Percentiles rank a stretch among this genome's conserved stretches.
These are phyloP conservation scores for Podospora fimiseda DNA, from an alignment of 495 filamentous ascomycete species.

Conservation along the genomic window DNA sequence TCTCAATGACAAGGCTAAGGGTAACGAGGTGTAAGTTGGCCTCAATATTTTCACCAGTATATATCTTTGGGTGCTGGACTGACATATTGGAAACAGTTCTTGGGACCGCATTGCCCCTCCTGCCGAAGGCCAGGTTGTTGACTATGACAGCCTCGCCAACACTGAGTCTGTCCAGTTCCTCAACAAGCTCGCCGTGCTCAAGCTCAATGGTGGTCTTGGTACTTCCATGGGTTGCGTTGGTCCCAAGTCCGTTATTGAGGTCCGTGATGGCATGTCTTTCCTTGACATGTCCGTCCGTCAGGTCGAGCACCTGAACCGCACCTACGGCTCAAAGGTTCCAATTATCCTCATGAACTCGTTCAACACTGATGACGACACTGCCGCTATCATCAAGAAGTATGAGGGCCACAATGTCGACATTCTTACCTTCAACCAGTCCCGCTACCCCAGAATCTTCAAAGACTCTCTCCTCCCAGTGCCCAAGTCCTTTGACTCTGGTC, in stretches of 20 bases:
- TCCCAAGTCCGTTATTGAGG: slow-evolving; percentile 99
- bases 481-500: slow-evolving; percentile 78
- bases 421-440: slow-evolving; percentile 99
- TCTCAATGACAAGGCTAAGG: slow-evolving; percentile 97
- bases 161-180: slow-evolving; percentile 86
- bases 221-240: slow-evolving; percentile 99
- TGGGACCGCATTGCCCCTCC: slow-evolving; percentile 96
- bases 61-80: too few relatives aligned
- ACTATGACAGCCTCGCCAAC: slow-evolving; percentile 81
- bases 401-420: slow-evolving; percentile 99
- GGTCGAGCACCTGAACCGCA: slow-evolving; percentile 98
- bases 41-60: too few relatives aligned
- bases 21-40: slow-evolving; percentile 64
- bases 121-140: slow-evolving; percentile 82
- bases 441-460: slow-evolving; percentile 94
- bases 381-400: slow-evolving; percentile 99
- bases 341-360: slow-evolving; percentile 99
- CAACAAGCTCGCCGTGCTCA: slow-evolving; percentile 95
- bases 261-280: slow-evolving; percentile 99
- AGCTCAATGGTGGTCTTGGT: slow-evolving; percentile 98
- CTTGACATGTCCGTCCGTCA: slow-evolving; percentile 97
- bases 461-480: slow-evolving; percentile 95
- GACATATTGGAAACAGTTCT: slow-evolving; percentile 46
- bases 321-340: slow-evolving; percentile 92
- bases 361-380: slow-evolving; percentile 98